Evolutionary conservation across 1,284 basidiomycete genomes (phyloP).

Genomic region (Irpex sp.): DNA sequence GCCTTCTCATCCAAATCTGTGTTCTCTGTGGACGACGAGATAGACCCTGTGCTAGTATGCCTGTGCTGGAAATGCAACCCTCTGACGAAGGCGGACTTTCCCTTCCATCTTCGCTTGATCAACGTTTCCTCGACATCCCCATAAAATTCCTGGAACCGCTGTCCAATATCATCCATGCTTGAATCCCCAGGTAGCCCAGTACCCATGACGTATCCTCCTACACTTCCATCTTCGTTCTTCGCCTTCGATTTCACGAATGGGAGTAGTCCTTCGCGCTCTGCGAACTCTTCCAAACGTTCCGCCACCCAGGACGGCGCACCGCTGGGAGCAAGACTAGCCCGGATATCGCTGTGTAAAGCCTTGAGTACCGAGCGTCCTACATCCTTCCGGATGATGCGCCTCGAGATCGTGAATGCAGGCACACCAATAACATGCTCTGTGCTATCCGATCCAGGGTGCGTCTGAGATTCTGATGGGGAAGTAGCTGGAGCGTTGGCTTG

Average conservation of each 20-base stretch:
- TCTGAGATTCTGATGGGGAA: constrained; percentile 11
- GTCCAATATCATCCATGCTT: constrained; percentile 45
- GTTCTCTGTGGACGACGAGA: constrained; percentile 12
- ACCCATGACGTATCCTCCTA: constrained; percentile 12
- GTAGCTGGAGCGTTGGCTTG: constrained; percentile 20
- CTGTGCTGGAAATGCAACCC: constrained; percentile 12
- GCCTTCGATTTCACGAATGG: constrained; percentile 15
- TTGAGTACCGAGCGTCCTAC: constrained; percentile 58
- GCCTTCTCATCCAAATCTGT: constrained; percentile 21
- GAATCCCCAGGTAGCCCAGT: constrained; percentile 12
- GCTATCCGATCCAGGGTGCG: constrained; percentile 4
- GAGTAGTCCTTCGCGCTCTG: constrained; percentile 27
- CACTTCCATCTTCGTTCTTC: constrained; percentile 7
- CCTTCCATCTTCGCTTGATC: constrained; percentile 24
- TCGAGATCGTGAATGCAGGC: constrained; percentile 53
- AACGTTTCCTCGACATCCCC: constrained; percentile 54
- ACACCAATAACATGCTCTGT: constrained; percentile 45
- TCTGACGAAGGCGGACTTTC: constrained; percentile 9
- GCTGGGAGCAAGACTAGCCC: constrained; percentile 38
- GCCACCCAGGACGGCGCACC: constrained; percentile 57
- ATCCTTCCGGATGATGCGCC: constrained; percentile 49
- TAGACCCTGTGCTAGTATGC: constrained; percentile 3
- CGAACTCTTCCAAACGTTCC: constrained; percentile 59
- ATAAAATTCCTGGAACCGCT: constrained; percentile 75
- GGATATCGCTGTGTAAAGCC: constrained; percentile 56